A percentile compares a stretch with the other conserved stretches of the same genome.
These are phyloP conservation scores for Microsporum audouinii DNA, from an alignment of 2,329 filamentous ascomycete species.

Conservation along the genomic window DNA sequence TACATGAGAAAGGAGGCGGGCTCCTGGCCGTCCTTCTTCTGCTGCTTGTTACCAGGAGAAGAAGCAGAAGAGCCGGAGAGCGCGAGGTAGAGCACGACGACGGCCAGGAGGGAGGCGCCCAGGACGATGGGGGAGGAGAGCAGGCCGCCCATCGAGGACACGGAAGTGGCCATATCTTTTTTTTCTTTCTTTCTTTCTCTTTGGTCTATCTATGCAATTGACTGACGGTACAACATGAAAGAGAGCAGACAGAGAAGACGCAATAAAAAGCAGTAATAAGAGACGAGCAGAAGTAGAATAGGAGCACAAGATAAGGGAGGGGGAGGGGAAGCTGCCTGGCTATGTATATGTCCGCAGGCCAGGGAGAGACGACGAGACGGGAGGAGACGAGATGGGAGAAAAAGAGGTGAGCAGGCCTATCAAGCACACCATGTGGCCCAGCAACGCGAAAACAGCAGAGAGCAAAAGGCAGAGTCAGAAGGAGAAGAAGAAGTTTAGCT, in stretches of 20 bases:
- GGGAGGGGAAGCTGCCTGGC: neutral
- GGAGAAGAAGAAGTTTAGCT: neutral
- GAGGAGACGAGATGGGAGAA: neutral
- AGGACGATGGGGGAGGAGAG: neutral
- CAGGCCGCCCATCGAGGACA: neutral
- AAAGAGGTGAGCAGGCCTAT: neutral
- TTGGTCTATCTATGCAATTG: neutral
- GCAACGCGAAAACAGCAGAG: neutral
- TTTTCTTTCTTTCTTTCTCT: neutral
- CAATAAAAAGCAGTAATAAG: neutral
- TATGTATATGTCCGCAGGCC: neutral
- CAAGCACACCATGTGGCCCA: neutral
- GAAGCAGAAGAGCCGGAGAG: neutral
- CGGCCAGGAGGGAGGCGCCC: neutral
- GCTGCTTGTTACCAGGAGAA: slow-evolving; percentile 15
- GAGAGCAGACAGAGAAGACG: no score
- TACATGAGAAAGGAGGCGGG: slow-evolving; percentile 35
- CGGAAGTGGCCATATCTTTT: neutral
- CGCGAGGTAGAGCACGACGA: neutral
- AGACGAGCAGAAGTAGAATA: neutral
- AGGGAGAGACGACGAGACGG: neutral
- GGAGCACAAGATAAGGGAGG: neutral
- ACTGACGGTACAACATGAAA: neutral
- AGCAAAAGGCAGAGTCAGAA: neutral
- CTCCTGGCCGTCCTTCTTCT: slow-evolving; percentile 17